Evolutionary conservation across 2,329 filamentous ascomycete genomes (phyloP).

Genomic region (Ambrosiella beaveri): DNA sequence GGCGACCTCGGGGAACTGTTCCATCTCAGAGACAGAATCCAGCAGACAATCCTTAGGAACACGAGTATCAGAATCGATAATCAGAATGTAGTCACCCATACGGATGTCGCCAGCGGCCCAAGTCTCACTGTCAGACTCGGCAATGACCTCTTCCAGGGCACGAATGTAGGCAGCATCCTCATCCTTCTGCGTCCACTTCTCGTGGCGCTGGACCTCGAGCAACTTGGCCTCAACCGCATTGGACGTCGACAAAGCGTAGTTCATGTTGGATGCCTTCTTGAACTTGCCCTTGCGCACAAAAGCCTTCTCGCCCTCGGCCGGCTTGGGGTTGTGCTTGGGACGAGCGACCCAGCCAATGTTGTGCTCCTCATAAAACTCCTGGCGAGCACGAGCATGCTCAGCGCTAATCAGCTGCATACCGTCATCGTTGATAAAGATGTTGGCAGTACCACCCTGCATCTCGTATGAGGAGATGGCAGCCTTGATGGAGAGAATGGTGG

Average conservation of each 20-base stretch:
- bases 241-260: slow-evolving; percentile 44
- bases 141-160: slow-evolving; percentile 31
- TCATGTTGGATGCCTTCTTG: slow-evolving; percentile 54
- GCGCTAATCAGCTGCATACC: slow-evolving; percentile 37
- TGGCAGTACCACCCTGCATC: slow-evolving; percentile 27
- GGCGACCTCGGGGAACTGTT: slow-evolving; percentile 48
- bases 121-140: slow-evolving; percentile 32
- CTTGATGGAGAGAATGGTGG: slow-evolving; percentile 31
- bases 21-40: slow-evolving; percentile 56
- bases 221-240: slow-evolving; percentile 46
- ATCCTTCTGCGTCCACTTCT: slow-evolving; percentile 26
- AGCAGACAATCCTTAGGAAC: slow-evolving; percentile 51
- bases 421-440: slow-evolving; percentile 46
- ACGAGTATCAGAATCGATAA: slow-evolving; percentile 53
- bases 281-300: slow-evolving; percentile 43
- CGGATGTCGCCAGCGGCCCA: slow-evolving; percentile 45
- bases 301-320: slow-evolving; percentile 24
- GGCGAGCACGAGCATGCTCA: slow-evolving; percentile 24
- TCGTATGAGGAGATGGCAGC: slow-evolving; percentile 33
- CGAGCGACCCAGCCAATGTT: slow-evolving; percentile 40
- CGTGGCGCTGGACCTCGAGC: slow-evolving; percentile 26
- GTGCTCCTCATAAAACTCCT: slow-evolving; percentile 38
- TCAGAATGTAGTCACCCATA: slow-evolving; percentile 45
- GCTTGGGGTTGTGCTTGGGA: slow-evolving; percentile 33
- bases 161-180: slow-evolving; percentile 32